Base-by-base conservation (phyloP, 75 land plant species). In the Ceratopteris richardii region DNA sequence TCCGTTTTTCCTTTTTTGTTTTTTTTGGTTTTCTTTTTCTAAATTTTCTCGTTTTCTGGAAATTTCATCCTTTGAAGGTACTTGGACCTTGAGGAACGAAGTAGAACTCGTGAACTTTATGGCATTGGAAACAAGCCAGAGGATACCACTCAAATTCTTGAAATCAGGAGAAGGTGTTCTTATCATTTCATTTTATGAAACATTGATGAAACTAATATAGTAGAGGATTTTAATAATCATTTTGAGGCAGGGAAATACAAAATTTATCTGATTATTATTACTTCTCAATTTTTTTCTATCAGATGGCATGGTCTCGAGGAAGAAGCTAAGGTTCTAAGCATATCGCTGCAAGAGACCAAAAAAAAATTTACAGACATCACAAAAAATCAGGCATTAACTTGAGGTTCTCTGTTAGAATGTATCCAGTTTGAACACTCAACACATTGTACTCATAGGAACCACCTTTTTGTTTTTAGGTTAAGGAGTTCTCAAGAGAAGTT, bases 61-160 rank as follows among this genome's bases (percentile, higher is more conserved):
- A n/a, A n/a, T n/a, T 46, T 20, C 17, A 5, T 46, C 17, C 21
- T 20, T 18, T 46, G 12, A n/a, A 70, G 73, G 25, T 70, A 63
- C 31, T 44, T 70, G 31, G 73, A 70, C 28, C 60, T 70, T n/a
- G 64, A 70, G 42, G 73, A 70, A 37, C 40, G 67, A n/a, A 47
- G 33, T 21, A 63, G 73, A 57, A 70, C 63, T 23, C 66, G 73
- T 0, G 51, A 29, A 17, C 48, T 70, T 1, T 70, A 55, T 44
- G 57, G 64, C 10, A 18, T 70, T 13, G 23, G 18, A n/a, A 64
- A 48, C 21, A 30, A 29, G 0, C 12, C 23, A 11, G 73, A 70
- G 0, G 67, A 70, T 9, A 44, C 30, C 0, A 40, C 39, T 16
- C 55, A 30, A 23, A 70, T 31, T 17, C 33, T 57, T 23, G 13